A percentile compares a stretch with the other conserved stretches of the same genome.
Evolutionary conservation across 2,329 filamentous ascomycete genomes (phyloP).

Genomic region (Trichoderma sp.): DNA sequence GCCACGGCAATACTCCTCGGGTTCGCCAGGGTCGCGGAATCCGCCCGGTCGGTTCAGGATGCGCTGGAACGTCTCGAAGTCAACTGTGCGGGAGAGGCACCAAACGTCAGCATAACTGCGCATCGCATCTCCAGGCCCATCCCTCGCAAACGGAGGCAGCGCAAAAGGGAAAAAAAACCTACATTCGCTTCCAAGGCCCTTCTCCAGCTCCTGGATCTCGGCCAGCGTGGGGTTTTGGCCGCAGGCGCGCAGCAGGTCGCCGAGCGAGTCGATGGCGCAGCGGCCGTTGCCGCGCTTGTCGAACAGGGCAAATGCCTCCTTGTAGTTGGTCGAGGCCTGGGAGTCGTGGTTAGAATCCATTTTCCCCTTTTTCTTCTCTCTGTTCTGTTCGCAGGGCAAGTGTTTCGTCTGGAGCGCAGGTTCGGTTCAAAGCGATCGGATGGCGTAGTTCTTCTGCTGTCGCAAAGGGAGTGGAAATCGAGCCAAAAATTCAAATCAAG

Average conservation of each 20-base stretch:
- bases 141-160: background rate
- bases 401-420: constrained; percentile 11
- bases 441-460: constrained; percentile 10
- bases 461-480: background rate
- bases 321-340: constrained; percentile 94
- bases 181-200: constrained; percentile 89
- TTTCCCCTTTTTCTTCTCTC: constrained; percentile 30
- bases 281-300: constrained; percentile 98
- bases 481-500: background rate
- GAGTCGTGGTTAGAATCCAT: constrained; percentile 58
- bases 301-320: constrained; percentile 99
- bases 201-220: constrained; percentile 91
- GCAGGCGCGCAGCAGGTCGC: constrained; percentile 92
- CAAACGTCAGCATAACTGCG: constrained; percentile 28
- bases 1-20: constrained; percentile 96
- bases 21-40: constrained; percentile 97
- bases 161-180: constrained; percentile 47
- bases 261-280: constrained; percentile 81
- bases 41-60: constrained; percentile 96
- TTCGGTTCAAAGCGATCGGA: constrained; percentile 3
- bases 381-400: constrained; percentile 17
- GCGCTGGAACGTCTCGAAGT: constrained; percentile 96
- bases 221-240: constrained; percentile 95
- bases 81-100: constrained; percentile 60
- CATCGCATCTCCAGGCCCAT: background rate